Percentiles rank a stretch among this genome's conserved stretches.
Evolutionary conservation across 1,139 yeast genomes (phyloP).

Genomic region (Candida labiduridarum): DNA sequence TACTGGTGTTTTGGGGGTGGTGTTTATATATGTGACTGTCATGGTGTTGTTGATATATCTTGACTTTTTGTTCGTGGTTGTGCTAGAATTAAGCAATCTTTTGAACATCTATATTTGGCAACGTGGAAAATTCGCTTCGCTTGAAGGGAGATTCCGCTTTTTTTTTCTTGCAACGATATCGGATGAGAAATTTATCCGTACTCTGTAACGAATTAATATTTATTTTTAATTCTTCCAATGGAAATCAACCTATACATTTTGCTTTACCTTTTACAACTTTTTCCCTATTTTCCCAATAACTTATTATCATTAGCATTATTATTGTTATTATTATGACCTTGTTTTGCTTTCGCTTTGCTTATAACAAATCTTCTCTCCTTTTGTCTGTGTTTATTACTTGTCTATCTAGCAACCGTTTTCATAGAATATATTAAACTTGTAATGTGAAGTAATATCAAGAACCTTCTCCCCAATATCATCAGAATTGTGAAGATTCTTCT

Average conservation of each 20-base stretch:
- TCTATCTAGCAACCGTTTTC: constrained; percentile 5
- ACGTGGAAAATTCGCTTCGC: background rate
- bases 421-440: constrained; percentile 13
- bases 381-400: background rate
- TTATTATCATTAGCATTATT: background rate
- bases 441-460: constrained; percentile 14
- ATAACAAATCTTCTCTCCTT: background rate
- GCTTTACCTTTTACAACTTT: background rate
- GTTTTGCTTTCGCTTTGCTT: background rate
- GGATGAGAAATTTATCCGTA: too few relatives aligned
- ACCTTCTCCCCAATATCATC: constrained; percentile 21
- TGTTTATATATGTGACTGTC: constrained; percentile 14
- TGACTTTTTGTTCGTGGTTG: background rate
- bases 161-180: background rate
- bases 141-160: background rate
- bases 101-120: background rate
- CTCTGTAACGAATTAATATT: background rate
- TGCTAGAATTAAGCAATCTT: background rate
- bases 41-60: background rate
- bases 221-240: background rate
- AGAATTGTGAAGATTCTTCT: constrained; percentile 35
- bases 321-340: too few relatives aligned
- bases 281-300: background rate
- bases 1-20: constrained; percentile 29
- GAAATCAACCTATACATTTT: background rate